phyloP scores from a whole-genome alignment of 805 yeast species.

The Ogataea philodendri region DNA sequence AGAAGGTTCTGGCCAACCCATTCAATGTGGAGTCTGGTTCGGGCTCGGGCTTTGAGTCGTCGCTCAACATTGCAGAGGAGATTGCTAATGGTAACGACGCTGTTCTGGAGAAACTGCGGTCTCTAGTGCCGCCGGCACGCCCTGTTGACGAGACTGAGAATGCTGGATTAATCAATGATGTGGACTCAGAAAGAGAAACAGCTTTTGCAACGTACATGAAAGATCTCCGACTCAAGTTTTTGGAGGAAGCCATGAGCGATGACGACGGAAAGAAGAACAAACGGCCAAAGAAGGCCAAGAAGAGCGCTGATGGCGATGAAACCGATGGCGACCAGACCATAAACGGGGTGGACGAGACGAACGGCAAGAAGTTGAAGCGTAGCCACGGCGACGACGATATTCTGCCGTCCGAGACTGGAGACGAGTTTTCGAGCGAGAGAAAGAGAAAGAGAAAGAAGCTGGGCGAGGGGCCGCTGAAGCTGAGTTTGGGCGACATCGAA shows the following conservation, averaged over 20 bases:
- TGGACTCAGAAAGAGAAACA: slow-evolving; percentile 48
- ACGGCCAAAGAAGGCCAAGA: slow-evolving; percentile 11
- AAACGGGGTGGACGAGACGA: slow-evolving; percentile 3
- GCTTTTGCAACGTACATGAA: slow-evolving; percentile 50
- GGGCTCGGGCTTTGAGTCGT: slow-evolving; percentile 10
- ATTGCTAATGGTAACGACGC: slow-evolving; percentile 20
- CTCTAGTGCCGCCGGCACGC: slow-evolving; percentile 23
- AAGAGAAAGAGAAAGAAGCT: slow-evolving; percentile 9
- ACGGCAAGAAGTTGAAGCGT: background rate
- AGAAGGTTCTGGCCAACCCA: slow-evolving; percentile 38
- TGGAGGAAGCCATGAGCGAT: slow-evolving; percentile 19
- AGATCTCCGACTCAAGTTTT: slow-evolving; percentile 37
- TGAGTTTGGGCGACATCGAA: slow-evolving; percentile 21
- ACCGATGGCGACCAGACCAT: slow-evolving; percentile 4
- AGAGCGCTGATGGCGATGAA: slow-evolving; percentile 10
- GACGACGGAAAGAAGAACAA: slow-evolving; percentile 12
- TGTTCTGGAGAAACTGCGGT: slow-evolving; percentile 27
- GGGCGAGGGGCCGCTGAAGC: slow-evolving; percentile 22
- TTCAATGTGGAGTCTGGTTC: slow-evolving; percentile 23
- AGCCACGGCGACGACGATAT: background rate
- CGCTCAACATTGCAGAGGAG: slow-evolving; percentile 22
- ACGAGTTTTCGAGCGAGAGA: slow-evolving; percentile 17
- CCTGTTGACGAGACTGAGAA: slow-evolving; percentile 5
- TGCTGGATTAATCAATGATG: slow-evolving; percentile 33
- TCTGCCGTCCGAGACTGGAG: background rate